Evolutionary conservation across 345 rosid genomes (phyloP).

Genomic region (Erucastrum elatum): DNA sequence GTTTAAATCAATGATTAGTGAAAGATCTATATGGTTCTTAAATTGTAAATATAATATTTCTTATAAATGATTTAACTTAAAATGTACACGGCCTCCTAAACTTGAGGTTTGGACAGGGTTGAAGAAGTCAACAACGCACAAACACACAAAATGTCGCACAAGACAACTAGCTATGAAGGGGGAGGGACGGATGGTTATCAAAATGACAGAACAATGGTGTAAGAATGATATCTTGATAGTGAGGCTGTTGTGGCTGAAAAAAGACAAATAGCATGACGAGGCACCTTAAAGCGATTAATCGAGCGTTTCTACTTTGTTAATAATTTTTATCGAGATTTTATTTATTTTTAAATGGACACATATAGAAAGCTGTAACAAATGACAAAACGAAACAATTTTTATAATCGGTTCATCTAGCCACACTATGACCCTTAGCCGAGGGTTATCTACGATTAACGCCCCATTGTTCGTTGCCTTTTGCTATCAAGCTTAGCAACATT

Average conservation of each 20-base stretch:
- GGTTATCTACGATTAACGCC: neutral
- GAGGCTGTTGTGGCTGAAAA: neutral
- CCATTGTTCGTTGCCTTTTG: no score
- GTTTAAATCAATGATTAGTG: neutral
- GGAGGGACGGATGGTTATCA: neutral
- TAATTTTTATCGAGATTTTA: no score
- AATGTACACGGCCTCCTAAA: no score
- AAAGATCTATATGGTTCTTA: neutral
- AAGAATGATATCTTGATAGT: neutral
- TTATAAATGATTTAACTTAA: no score
- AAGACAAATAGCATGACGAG: neutral
- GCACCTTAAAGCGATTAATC: no score
- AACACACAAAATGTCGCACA: neutral
- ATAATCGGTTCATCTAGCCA: neutral
- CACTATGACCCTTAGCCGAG: neutral
- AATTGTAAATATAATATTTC: no score
- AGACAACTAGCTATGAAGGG: no score
- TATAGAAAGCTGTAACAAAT: neutral
- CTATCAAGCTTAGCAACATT: no score
- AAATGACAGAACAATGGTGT: neutral
- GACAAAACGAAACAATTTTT: neutral
- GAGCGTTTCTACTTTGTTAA: no score
- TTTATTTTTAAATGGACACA: neutral
- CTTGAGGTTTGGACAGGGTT: no score
- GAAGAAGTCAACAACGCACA: no score